Base-by-base conservation (phyloP, 768 basidiomycete genomes). In the Russula sp. region DNA sequence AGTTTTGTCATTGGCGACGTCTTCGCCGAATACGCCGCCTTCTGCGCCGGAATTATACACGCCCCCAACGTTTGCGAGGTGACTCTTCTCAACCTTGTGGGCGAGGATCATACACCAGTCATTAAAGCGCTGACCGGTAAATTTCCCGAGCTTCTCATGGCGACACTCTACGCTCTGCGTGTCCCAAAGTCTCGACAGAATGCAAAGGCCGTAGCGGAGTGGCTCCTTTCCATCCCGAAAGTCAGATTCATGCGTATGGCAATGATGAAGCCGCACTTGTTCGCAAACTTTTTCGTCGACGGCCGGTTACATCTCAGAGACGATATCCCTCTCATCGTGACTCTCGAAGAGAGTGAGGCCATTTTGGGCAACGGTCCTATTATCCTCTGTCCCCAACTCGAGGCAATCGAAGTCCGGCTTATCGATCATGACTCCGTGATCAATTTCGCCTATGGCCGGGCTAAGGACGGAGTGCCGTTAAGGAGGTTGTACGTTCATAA, bases 1-100 rank as follows among this genome's bases (percentile, higher is more conserved):
- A 78, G 77, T 48, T 74, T 90, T 14, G 74, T 82, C 45, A 65
- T 88, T n/a, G 84, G 84, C 20, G 82, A 84, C 68, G 79, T 84
- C 72, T 79, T 73, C 62, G 70, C 78, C 45, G 47, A 68, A 2
- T 86, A 82, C 70, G 81, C 79, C 18, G 69, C 75, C 53, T 82
- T 77, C 70, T 67, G 82, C 59, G 68, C 82, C 31, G 70, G 75
- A 31, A 79, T 80, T 47, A 74, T 91, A 63, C 68, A 72, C n/a
- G 84, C 84, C 2, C 86, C 87, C 7, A 76, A 80, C 54, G 70
- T 88, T 35, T 76, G 77, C 61, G 82, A 84, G 66, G 73, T 90
- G 42, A 83, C 83, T 4, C 69, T 90, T 31, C 79, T 83, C 78
- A 78, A 79, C 62, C 69, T 86, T 62, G 72, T 67, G 14, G 81